phyloP scores from a whole-genome alignment of 2,329 filamentous ascomycete genomes.

The Hyphodiscus sp. region DNA sequence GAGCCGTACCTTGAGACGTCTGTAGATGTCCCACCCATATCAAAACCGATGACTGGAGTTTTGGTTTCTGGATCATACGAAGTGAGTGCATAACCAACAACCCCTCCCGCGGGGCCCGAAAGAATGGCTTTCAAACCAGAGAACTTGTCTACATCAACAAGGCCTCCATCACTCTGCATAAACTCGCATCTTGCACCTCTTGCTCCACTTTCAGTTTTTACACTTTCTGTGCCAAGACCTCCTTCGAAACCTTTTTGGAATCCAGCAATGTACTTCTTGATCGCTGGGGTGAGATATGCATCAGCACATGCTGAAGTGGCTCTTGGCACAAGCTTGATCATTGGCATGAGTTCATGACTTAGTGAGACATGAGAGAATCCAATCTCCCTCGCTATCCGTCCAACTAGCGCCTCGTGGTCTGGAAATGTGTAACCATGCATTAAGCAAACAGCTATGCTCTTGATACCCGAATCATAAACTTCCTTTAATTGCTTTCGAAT shows the following conservation, averaged over 20 bases:
- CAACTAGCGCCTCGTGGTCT: conserved; percentile 73
- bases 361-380: conserved; percentile 80
- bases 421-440: conserved; percentile 93
- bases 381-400: conserved; percentile 68
- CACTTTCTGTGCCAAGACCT: conserved; percentile 68
- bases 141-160: conserved; percentile 72
- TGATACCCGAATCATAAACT: conserved; percentile 64
- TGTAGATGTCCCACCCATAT: conserved; percentile 92
- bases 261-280: conserved; percentile 64
- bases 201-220: conserved; percentile 56
- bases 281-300: conserved; percentile 66
- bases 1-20: conserved; percentile 84
- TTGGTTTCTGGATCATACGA: conserved; percentile 79
- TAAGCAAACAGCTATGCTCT: conserved; percentile 80
- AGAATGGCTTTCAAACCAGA: conserved; percentile 80
- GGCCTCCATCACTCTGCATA: conserved; percentile 67
- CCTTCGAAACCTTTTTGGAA: conserved; percentile 78
- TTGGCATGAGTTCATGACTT: conserved; percentile 73
- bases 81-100: conserved; percentile 87
- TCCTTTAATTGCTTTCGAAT: conserved; percentile 57
- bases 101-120: conserved; percentile 86
- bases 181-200: conserved; percentile 83
- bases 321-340: conserved; percentile 68
- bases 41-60: conserved; percentile 86
- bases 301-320: conserved; percentile 68